A percentile compares a stretch with the other conserved stretches of the same genome.
Evolutionary conservation across 169 alveolate species (phyloP).

Genomic region (Plasmodium vivax): DNA sequence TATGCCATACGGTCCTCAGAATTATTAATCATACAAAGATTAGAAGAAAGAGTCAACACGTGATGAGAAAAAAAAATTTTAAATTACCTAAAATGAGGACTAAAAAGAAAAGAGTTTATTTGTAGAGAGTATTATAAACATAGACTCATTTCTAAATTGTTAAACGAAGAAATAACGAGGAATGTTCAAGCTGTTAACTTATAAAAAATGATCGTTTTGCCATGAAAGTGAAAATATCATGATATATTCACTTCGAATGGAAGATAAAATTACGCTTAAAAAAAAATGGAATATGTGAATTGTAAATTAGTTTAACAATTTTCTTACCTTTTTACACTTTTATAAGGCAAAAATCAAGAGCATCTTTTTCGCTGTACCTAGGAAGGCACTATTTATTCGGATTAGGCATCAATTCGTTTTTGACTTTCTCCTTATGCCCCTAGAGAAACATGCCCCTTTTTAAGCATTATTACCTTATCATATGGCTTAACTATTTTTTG

Average conservation of each 20-base stretch:
- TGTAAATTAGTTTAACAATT: background rate
- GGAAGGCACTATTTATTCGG: background rate
- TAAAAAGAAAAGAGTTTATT: background rate
- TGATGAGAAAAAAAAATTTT: background rate
- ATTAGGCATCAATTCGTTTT: background rate
- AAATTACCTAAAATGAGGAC: background rate
- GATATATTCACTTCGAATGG: background rate
- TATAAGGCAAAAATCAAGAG: background rate
- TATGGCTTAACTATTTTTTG: background rate
- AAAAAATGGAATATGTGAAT: background rate
- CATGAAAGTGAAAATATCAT: background rate
- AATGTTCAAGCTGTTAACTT: background rate
- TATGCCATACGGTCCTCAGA: background rate
- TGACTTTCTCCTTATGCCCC: background rate
- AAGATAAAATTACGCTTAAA: background rate
- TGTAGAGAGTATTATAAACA: background rate
- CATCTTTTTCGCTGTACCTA: background rate
- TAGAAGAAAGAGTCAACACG: background rate
- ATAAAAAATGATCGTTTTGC: background rate
- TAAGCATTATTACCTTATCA: background rate
- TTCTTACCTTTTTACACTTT: background rate
- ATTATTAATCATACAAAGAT: background rate
- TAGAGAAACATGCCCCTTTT: background rate
- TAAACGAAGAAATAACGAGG: background rate
- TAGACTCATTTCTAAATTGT: background rate